Evolutionary conservation across 176 grass and related monocot genomes (phyloP).

Genomic region (Ensete glaucum): DNA sequence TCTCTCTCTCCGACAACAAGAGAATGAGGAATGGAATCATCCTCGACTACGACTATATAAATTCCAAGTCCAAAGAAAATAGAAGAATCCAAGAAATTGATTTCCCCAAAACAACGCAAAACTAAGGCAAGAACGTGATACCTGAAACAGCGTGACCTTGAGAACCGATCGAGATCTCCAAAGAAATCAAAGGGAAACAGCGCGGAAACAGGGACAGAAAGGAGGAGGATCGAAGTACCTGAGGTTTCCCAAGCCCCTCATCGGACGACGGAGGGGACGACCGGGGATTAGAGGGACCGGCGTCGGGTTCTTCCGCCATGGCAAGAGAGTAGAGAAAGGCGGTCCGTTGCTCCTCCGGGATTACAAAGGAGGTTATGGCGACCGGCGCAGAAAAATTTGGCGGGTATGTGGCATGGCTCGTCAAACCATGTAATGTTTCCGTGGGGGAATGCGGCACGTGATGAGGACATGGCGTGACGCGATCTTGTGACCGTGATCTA

Average conservation of each 20-base stretch:
- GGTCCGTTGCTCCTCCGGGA: background rate
- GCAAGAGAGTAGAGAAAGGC: background rate
- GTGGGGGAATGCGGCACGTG: no score
- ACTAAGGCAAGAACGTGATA: background rate
- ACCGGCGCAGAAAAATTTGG: no score
- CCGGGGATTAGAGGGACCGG: background rate
- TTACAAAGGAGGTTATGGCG: background rate
- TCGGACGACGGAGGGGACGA: background rate
- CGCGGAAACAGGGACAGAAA: background rate
- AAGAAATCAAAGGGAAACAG: background rate
- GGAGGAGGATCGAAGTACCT: background rate
- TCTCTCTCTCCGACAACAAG: no score
- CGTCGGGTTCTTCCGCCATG: background rate
- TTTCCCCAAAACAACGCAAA: background rate
- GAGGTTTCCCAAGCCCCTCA: background rate
- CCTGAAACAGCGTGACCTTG: background rate
- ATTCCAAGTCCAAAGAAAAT: background rate
- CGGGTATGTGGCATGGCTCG: no score
- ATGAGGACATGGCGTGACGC: no score
- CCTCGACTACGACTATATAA: no score
- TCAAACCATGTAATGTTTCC: no score
- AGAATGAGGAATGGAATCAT: no score
- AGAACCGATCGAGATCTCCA: background rate
- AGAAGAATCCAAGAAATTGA: background rate
- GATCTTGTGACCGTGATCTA: no score